Evolutionary conservation across 75 land plant genomes (phyloP), one percentile per base, ranked within the genome.

Genomic region (Adiantum capillusveneris): DNA sequence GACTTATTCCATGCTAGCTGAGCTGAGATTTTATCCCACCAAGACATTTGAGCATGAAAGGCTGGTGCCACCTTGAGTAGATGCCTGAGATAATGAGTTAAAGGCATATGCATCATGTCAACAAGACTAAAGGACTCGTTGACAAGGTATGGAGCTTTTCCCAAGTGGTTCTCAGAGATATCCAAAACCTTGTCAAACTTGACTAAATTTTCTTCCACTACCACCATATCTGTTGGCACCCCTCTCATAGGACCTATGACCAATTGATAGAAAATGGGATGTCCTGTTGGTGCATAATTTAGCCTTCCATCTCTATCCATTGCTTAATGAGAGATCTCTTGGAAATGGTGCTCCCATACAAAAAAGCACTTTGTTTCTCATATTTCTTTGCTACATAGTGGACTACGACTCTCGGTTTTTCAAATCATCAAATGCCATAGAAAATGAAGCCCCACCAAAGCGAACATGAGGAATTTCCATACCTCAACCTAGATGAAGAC

Each of bases 61-160:
- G 75, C 54, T 0, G 64, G 44, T 0, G 60, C 71, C 54, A 58
- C 68, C n/a, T 64, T 79, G 1, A 54, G 39, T 18, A 34, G 45
- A 34, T 41, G 52, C 28, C 78, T 64, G 46, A 84, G 24, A 57
- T 73, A 75, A 16, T 80, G 70, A 0, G 65, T 52, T 29, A 60
- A 67, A 0, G 84, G 84, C 16, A 87, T 60, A 66, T 87, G 87
- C 24, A 60, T 54, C 0, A 87, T 81, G 67, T 87, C 91, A n/a
- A 88, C 91, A 0, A 87, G 68, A 52, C 69, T 68, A 61, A 75
- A 79, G 55, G 68, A 79, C 28, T 81, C 80, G 7, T 88, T 88
- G 16, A 80, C 84, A 56, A 87, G 39, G 65, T 80, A 87, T 56
- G 69, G 67, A 66, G 60, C 63, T 46, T 59, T 65, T 1, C 72